Percentiles rank a stretch among this genome's conserved stretches.
Conservation (phyloP, 148 eudicot species). For the Rhododendron ferrugineum region DNA sequence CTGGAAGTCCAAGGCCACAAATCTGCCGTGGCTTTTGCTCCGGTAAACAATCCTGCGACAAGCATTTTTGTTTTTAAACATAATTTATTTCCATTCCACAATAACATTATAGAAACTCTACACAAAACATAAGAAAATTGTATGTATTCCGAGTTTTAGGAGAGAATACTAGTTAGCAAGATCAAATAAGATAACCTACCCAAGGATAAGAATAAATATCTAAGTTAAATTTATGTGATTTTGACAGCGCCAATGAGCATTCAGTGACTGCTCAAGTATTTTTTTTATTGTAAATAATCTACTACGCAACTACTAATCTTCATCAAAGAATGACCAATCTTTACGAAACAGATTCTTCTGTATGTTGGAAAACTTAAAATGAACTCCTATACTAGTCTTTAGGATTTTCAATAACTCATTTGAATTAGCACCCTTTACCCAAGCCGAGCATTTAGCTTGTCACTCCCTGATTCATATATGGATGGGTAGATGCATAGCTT, state of each 20-base stretch:
- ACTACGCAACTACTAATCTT: not conserved
- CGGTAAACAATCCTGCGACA: conserved; percentile 58
- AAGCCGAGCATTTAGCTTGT: not conserved
- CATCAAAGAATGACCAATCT: not conserved
- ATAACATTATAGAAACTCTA: not conserved
- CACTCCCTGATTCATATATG: not conserved
- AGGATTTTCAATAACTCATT: not conserved
- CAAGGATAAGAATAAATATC: not conserved
- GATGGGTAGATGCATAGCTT: not conserved
- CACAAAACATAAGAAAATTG: not conserved
- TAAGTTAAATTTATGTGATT: not conserved
- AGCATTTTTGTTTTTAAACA: not conserved
- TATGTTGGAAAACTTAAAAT: not conserved
- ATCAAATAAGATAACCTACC: not conserved
- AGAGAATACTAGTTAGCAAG: not conserved
- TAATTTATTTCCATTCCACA: not conserved
- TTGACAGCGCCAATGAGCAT: not conserved
- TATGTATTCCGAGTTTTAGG: not conserved
- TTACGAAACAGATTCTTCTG: not conserved
- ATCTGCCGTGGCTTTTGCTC: conserved; percentile 73
- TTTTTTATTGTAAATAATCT: not conserved
- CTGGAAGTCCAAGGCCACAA: conserved; percentile 80
- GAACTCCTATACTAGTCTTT: not conserved
- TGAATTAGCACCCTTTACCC: not conserved
- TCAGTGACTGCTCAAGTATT: not conserved